Conservation (phyloP, 2,329 filamentous ascomycete species). For the Didymellaceae sp. region DNA sequence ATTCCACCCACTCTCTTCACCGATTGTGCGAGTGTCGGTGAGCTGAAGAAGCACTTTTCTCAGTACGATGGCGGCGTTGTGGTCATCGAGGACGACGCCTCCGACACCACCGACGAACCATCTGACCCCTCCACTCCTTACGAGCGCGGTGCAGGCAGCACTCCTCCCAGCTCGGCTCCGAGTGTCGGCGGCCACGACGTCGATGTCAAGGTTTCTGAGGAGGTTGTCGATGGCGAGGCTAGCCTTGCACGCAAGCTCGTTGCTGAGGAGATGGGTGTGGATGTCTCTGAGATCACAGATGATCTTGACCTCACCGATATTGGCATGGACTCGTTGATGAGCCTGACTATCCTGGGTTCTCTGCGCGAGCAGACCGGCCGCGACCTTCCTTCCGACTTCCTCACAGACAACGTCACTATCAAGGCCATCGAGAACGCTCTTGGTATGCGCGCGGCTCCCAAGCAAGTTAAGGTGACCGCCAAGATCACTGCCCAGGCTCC, state of each 20-base stretch:
- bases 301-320: conserved; percentile 67
- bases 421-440: conserved; percentile 70
- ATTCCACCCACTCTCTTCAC: conserved; percentile 66
- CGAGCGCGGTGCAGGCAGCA: conserved; percentile 51
- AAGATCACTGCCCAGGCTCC: conserved; percentile 36
- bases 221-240: conserved; percentile 47
- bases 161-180: conserved; percentile 57
- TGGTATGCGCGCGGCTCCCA: conserved; percentile 58
- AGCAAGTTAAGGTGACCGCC: conserved; percentile 41
- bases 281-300: conserved; percentile 61
- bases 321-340: conserved; percentile 62
- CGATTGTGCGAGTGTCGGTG: conserved; percentile 65
- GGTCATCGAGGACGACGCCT: conserved; percentile 49
- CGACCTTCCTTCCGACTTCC: conserved; percentile 60
- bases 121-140: conserved; percentile 53
- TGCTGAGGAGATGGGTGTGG: conserved; percentile 69
- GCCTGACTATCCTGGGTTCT: conserved; percentile 58
- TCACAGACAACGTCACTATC: conserved; percentile 67
- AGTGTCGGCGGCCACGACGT: conserved; percentile 53
- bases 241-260: conserved; percentile 58
- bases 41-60: conserved; percentile 64
- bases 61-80: conserved; percentile 53
- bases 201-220: conserved; percentile 40
- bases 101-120: conserved; percentile 49
- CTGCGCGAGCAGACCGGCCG: conserved; percentile 59